Conservation (phyloP, 371 early-diverging fungal genomes). For the Umbelopsis sp. region DNA sequence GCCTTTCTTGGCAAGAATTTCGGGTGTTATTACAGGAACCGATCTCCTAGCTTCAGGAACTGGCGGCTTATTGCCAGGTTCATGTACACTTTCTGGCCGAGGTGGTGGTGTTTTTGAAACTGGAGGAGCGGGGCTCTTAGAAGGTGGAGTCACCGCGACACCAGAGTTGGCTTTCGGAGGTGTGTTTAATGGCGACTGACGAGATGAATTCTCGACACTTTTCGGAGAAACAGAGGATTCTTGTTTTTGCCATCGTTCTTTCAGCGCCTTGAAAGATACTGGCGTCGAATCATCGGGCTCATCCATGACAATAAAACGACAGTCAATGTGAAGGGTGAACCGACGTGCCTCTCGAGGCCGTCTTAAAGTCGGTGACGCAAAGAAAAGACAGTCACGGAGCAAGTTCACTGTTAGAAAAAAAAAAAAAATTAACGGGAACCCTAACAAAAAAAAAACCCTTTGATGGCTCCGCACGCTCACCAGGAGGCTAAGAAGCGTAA, state of each 20-base stretch:
- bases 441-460: conserved; percentile 7
- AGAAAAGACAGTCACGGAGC: conserved; percentile 3
- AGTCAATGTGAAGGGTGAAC: not conserved
- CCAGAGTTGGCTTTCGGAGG: not conserved
- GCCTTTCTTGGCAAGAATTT: conserved; percentile 14
- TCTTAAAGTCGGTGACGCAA: not conserved
- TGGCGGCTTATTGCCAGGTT: not conserved
- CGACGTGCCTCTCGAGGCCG: not conserved
- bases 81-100: not conserved
- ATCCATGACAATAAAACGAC: not conserved
- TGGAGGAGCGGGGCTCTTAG: not conserved
- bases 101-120: not conserved
- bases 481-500: conserved; percentile 16
- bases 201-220: conserved; percentile 6
- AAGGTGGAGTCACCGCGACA: not conserved
- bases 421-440: not conserved
- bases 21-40: conserved; percentile 10
- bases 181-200: not conserved
- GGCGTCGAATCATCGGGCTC: conserved; percentile 1
- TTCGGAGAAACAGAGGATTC: not conserved
- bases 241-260: conserved; percentile 8
- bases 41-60: not conserved
- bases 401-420: too few relatives aligned
- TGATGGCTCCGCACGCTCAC: conserved; percentile 17
- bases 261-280: not conserved